Conservation (phyloP, 306 rosid genomes). For the Rosa rugosa region DNA sequence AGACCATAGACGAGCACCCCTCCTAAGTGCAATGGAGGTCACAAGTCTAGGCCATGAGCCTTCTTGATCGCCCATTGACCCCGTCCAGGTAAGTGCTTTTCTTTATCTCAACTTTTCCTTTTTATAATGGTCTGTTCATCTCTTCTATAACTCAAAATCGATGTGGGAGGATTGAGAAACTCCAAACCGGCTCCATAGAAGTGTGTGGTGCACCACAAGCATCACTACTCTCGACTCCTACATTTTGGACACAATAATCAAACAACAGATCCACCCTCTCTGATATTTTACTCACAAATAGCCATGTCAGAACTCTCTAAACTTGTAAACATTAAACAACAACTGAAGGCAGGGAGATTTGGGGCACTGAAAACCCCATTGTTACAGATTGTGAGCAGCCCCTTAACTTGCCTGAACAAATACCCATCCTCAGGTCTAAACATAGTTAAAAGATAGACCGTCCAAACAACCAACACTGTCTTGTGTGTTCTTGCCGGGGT, state of each 20-base stretch:
- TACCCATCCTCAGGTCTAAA: background rate
- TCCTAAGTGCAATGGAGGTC: constrained; percentile 61
- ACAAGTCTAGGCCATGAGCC: constrained; percentile 47
- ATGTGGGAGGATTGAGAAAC: constrained; percentile 13
- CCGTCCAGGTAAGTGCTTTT: constrained; percentile 58
- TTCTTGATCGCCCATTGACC: constrained; percentile 50
- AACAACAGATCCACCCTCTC: background rate
- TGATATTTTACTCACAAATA: no score
- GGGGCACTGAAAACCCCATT: background rate
- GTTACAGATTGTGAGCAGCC: background rate
- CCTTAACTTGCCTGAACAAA: background rate
- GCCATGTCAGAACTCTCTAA: no score
- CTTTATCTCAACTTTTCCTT: rapidly evolving
- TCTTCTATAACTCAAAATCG: background rate
- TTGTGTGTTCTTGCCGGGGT: background rate
- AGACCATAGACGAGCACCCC: constrained; percentile 62
- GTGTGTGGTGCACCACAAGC: no score
- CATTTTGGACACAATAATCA: no score
- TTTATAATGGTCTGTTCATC: background rate
- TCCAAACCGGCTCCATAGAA: background rate
- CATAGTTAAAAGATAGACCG: background rate
- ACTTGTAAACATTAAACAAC: no score
- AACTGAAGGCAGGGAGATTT: background rate
- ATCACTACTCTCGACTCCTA: no score
- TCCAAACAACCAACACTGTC: background rate